Evolutionary conservation across 1,284 basidiomycete species (phyloP), one percentile per base, ranked within the genome.

Genomic region (Macrocystidia cucumis): DNA sequence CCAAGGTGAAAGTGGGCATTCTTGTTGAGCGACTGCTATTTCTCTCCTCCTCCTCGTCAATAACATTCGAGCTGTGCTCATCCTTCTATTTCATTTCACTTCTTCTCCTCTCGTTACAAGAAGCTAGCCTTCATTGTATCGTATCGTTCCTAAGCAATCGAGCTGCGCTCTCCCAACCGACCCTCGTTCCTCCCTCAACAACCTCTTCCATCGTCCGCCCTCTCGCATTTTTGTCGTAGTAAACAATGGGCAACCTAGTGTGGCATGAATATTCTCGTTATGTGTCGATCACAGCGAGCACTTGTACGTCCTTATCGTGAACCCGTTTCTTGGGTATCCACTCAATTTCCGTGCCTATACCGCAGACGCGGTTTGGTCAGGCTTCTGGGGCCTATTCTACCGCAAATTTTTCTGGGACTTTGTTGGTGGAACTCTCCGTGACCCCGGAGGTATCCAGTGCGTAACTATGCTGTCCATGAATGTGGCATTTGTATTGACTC

Each of bases 391-490:
- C 13, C 57, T 91, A 9, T 65, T 85, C 46, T 91, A 77, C 63
- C 84, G 87, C 58, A 91, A 92, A 61, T 91, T 87, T 70, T 89
- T 91, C 63, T 91, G 84, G 79, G 90, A 92, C 63, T 83, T 86
- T 49, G 58, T 83, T 11, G 71, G 70, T 42, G 83, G 83, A 33
- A 78, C 67, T 47, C 45, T 82, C 41, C 78, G 84, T 45, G 67
- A 75, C 49, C 85, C 86, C 27, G 79, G 79, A 60, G 86, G 87
- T 42, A 43, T 88, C 22, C 82, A 90, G 88, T 91, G 50, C 52
- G 83, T 79, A 9, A 33, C 14, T 32, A 5, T 7, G 25, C 26
- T 32, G 5, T 26, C 20, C 30, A 28, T 37, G 13, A 40, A 26
- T 23, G 23, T 18, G 35, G 12, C 20, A 35, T 19, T 42, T 12